phyloP scores from a whole-genome alignment of 2,329 filamentous ascomycete genomes.

The Fusarium sp. region DNA sequence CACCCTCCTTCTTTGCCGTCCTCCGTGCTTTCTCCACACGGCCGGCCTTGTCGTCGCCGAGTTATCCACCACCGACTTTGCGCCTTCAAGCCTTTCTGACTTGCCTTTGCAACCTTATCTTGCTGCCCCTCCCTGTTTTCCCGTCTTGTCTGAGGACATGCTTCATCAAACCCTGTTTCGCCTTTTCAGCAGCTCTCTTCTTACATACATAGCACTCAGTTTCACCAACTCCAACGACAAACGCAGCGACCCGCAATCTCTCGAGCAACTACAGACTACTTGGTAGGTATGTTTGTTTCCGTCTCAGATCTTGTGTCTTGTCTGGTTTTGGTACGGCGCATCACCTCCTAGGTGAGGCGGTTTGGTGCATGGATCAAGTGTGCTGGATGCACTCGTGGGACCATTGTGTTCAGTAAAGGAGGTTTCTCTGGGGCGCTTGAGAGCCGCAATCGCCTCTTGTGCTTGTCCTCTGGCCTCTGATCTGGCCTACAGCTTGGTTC shows the following conservation, averaged over 20 bases:
- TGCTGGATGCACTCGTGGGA: conserved; percentile 37
- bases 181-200: conserved; percentile 10
- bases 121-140: conserved; percentile 38
- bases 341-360: conserved; percentile 43
- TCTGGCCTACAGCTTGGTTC: conserved; percentile 13
- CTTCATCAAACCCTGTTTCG: conserved; percentile 36
- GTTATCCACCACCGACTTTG: conserved; percentile 45
- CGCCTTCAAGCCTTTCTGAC: conserved; percentile 38
- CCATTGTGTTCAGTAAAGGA: conserved; percentile 31
- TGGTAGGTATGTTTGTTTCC: conserved; percentile 42
- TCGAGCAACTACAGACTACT: conserved; percentile 24
- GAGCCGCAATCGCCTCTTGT: conserved; percentile 25
- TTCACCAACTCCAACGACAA: conserved; percentile 36
- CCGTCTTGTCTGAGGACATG: conserved; percentile 35
- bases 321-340: conserved; percentile 37
- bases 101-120: conserved; percentile 46
- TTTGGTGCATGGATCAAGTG: conserved; percentile 47
- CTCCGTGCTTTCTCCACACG: conserved; percentile 45
- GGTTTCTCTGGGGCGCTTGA: conserved; percentile 12
- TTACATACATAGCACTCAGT: conserved; percentile 12
- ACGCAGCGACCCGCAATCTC: conserved; percentile 30
- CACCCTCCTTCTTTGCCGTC: conserved; percentile 43
- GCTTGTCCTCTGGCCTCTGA: conserved; percentile 1
- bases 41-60: conserved; percentile 49
- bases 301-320: conserved; percentile 38